Conservation (phyloP, 106 monocot species). For the Alisma plantagoaquatica region DNA sequence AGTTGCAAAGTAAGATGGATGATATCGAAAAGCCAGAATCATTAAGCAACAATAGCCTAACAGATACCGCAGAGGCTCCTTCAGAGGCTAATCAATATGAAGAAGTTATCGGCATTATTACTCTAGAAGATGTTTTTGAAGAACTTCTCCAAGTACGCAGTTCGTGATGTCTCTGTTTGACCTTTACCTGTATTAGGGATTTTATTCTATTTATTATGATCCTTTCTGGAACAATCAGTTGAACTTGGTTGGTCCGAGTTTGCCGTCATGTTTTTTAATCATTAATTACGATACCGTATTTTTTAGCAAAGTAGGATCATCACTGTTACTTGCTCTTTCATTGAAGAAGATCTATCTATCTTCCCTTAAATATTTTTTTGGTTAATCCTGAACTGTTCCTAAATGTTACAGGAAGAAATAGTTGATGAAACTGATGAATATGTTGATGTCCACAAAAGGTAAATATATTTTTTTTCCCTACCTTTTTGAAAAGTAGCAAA, state of each 20-base stretch:
- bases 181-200: too few relatives aligned
- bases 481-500: not conserved
- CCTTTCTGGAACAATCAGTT: too few relatives aligned
- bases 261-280: too few relatives aligned
- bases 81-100: constrained; percentile 81
- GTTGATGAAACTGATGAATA: constrained; percentile 98
- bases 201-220: too few relatives aligned
- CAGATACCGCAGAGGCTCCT: constrained; percentile 15
- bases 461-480: not conserved
- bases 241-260: too few relatives aligned
- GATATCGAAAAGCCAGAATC: constrained; percentile 20
- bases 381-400: too few relatives aligned
- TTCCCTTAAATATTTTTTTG: too few relatives aligned
- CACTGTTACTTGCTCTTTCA: too few relatives aligned
- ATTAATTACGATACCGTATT: too few relatives aligned
- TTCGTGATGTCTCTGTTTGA: too few relatives aligned
- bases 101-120: constrained; percentile 97
- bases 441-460: constrained; percentile 99
- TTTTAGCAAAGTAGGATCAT: too few relatives aligned
- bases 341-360: too few relatives aligned
- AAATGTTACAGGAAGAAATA: constrained; percentile 85
- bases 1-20: constrained; percentile 20
- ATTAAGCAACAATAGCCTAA: constrained; percentile 20
- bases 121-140: constrained; percentile 99
- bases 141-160: constrained; percentile 85